Conservation (phyloP, 129 eudicot species). For the Saposhnikovia divaricata region DNA sequence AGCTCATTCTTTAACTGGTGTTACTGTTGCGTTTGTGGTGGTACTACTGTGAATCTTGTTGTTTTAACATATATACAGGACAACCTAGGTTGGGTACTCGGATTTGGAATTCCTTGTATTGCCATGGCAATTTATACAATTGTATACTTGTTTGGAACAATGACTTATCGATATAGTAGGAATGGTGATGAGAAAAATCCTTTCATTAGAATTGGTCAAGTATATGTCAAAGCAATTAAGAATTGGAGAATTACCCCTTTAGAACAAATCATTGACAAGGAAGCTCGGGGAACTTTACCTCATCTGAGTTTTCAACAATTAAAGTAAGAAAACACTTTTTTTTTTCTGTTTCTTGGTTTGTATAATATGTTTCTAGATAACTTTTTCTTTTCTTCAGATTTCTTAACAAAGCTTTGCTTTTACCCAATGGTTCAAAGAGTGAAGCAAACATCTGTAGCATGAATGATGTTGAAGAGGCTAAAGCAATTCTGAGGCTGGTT, state of each 20-base stretch:
- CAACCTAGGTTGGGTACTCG: no score
- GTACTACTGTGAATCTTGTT: no score
- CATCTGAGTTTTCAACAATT: slow-evolving; percentile 31
- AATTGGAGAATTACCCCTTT: slow-evolving; percentile 2
- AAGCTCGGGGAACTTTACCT: slow-evolving; percentile 26
- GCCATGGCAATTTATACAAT: no score
- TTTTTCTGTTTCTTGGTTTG: not conserved
- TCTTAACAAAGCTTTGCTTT: not conserved
- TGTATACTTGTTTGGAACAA: no score
- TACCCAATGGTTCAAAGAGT: not conserved
- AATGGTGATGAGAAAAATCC: no score
- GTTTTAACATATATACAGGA: no score
- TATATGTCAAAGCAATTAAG: not conserved
- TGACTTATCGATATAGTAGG: no score
- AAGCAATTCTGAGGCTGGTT: not conserved
- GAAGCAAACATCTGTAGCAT: not conserved
- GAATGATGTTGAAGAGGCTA: not conserved
- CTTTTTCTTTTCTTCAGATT: not conserved
- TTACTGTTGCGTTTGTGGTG: no score
- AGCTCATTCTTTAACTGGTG: no score
- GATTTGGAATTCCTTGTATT: no score
- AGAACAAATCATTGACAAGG: slow-evolving; percentile 20
- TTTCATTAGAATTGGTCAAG: not conserved
- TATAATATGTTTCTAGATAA: no score
- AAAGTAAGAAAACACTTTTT: slow-evolving; percentile 26